Base-by-base conservation (phyloP, 208 protist species). In the Blastocrithidia nonstop region DNA sequence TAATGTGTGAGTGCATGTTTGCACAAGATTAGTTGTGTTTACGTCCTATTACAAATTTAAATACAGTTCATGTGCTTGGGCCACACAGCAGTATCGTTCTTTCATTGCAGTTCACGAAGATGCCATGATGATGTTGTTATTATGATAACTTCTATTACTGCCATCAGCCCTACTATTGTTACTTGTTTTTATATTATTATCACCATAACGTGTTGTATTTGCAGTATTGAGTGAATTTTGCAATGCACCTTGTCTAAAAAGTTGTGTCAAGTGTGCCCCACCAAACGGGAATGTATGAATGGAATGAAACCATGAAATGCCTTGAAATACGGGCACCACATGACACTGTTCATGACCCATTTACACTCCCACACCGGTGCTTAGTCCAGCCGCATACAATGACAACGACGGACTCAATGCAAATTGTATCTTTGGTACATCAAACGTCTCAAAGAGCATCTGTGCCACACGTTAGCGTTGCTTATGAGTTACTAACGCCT, bases 301-400 rank as follows among this genome's bases (percentile, higher is more conserved):
- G n/a, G 88, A 79, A 60, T 97, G 90, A 54, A 93, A 93, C 19
- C 96, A 70, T 3, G 85, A 70, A 31, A 89, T 85, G 37, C 94
- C 94, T 67, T 99, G 96, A 71, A 97, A 98, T 50, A 99, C 95
- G 47, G 98, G 97, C 24, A 97, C 92, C 15, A 95, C 95, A 71
- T 99, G 94, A 56, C 94, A 91, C 20, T 97, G 94, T 54, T 95
- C 90, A 70, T 98, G 81, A 25, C 97, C 96, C 46, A 94, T 77
- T 48, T 99, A 95, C 6, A 99, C 69, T 2, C 85, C 73, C 11
- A 93, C 48, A 27, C 89, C 89, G 16, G 70, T 93, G 62, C 80
- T 69, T 11, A 82, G 49, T 1, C 89, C 89, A 3, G 65, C 54
- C 6, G 83, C 83, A 61, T 92, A 96, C 24, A 96, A 66, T 2